Base-by-base conservation (phyloP, 2,329 filamentous ascomycete genomes). In the Chlorencoelia australis region DNA sequence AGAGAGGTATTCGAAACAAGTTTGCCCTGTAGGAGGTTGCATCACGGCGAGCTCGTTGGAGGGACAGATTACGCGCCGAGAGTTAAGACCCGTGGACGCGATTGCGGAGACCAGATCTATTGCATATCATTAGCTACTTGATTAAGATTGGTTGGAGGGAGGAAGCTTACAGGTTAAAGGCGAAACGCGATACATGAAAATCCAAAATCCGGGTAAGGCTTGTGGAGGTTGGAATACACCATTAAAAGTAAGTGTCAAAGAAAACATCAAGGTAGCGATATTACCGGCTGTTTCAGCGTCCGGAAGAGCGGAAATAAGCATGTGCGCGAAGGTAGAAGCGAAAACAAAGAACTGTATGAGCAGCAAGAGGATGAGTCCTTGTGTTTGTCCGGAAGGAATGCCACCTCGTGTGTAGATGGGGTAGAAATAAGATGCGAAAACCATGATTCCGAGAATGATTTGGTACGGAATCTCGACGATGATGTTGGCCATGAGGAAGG, bases 401-500 rank as follows among this genome's bases (percentile, higher is more conserved):
- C 54, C 81, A 8, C 82, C 82, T 13, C 82, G 79, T 46, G 84
- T 75, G 7, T 70, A 58, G 2, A 79, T 71, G 44, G 77, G 67
- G 42, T 88, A 94, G 66, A 93, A 94, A 73, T 83, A 91, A 55
- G 70, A 78, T 50, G 83, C 71, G 63, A 68, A 94, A 64, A 88
- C 80, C 50, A 93, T 61, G 13, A 79, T 68, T 2, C 76, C 75
- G 66, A 85, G 79, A 26, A 93, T 58, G 0, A 77, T 71, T 56
- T 93, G 86, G 74, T 83, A 94, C 0, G 86, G 85, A 4, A 94
- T 67, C 58, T 94, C 88, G 36, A 89, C 84, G 20, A 86, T 61
- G 47, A 94, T 82, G 27, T 56, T 56, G 7, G 53, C 50, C 2
- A 55, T 51, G 2, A 58, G 32, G 40, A 58, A 58, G 1, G 52